phyloP scores from a whole-genome alignment of 768 basidiomycete species.

The Tulasnella sp. region DNA sequence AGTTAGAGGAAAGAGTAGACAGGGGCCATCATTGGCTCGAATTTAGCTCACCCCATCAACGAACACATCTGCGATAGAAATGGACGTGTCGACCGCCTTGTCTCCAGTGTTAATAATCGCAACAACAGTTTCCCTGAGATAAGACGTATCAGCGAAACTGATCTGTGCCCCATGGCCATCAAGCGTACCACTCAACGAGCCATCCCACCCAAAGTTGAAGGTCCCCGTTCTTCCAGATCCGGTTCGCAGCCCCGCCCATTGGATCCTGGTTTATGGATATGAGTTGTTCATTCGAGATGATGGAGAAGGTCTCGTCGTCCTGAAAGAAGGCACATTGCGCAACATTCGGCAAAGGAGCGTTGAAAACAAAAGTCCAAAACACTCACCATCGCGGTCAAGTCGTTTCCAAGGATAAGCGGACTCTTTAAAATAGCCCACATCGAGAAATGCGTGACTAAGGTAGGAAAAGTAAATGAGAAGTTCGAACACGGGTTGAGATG shows the following conservation, averaged over 20 bases:
- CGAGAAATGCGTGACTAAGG: conserved; percentile 36
- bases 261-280: conserved; percentile 32
- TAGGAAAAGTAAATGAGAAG: no score
- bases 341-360: background rate
- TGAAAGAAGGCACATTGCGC: no score
- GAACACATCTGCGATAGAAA: conserved; percentile 29
- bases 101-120: conserved; percentile 31
- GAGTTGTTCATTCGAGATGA: conserved; percentile 33
- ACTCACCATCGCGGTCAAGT: conserved; percentile 29
- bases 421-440: conserved; percentile 46
- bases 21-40: background rate
- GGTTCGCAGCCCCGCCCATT: conserved; percentile 26
- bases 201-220: conserved; percentile 30
- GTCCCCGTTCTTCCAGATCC: conserved; percentile 29
- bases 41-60: conserved; percentile 25
- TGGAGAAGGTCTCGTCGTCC: conserved; percentile 30
- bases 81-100: conserved; percentile 24
- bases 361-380: background rate
- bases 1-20: background rate
- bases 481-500: background rate
- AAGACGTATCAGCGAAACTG: background rate
- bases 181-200: conserved; percentile 28
- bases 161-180: no score
- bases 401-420: conserved; percentile 35
- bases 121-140: conserved; percentile 25